Percentiles rank a stretch among this genome's conserved stretches.
Conservation (phyloP, 1,284 basidiomycete species). For the Ganoderma lingzhi region DNA sequence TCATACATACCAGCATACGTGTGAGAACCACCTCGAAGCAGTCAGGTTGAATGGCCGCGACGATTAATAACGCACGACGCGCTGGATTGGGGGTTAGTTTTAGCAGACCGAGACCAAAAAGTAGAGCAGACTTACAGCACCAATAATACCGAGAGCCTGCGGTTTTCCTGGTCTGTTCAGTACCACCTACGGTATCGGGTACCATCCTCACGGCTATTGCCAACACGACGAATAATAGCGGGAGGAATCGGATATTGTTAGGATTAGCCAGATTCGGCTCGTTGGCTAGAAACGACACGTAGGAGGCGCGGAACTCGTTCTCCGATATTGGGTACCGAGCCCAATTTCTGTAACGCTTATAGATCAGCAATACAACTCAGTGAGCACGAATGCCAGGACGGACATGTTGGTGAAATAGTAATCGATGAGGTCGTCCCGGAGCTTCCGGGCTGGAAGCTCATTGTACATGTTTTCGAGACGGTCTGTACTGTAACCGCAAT, state of each 20-base stretch:
- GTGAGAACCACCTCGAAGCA: slow-evolving; percentile 91
- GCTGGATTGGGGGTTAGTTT: slow-evolving; percentile 28
- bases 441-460: slow-evolving; percentile 82
- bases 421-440: slow-evolving; percentile 78
- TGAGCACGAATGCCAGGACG: slow-evolving; percentile 39
- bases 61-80: slow-evolving; percentile 85
- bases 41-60: slow-evolving; percentile 91
- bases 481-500: slow-evolving; percentile 89
- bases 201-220: slow-evolving; percentile 89
- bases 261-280: slow-evolving; percentile 74
- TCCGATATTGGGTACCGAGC: slow-evolving; percentile 95
- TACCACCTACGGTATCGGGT: slow-evolving; percentile 85
- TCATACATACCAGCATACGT: slow-evolving; percentile 74
- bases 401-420: slow-evolving; percentile 82
- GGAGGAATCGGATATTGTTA: slow-evolving; percentile 87
- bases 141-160: slow-evolving; percentile 92
- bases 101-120: slow-evolving; percentile 6
- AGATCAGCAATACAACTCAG: slow-evolving; percentile 13
- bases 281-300: slow-evolving; percentile 81
- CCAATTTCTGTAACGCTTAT: slow-evolving; percentile 73
- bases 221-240: slow-evolving; percentile 92
- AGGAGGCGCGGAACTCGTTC: slow-evolving; percentile 82
- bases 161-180: slow-evolving; percentile 75
- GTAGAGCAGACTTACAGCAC: slow-evolving; percentile 75
- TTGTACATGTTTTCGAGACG: slow-evolving; percentile 89